Base-by-base conservation (phyloP, 352 stramenopile genomes). In the Phytophthora constricta region DNA sequence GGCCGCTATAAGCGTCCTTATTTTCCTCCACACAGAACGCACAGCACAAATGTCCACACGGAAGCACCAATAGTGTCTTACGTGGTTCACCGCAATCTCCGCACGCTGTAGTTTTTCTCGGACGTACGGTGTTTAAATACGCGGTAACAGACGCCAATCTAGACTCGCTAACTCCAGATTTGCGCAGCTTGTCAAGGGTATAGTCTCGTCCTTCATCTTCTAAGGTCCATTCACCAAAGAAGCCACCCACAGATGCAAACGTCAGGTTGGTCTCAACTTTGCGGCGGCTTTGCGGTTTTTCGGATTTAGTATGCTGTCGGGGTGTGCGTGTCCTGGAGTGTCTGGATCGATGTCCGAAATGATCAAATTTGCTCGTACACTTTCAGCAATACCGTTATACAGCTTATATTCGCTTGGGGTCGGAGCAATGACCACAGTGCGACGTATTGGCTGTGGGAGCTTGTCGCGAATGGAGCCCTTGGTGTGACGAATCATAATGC, bases 401-500 rank as follows among this genome's bases (percentile, higher is more conserved):
- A 77, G 47, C 16, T 79, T 76, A 22, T 86, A 84, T 60, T 92
- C 84, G 4, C 45, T 72, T 5, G 79, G 77, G 13, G 72, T 89
- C 16, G 86, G 77, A 58, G 88, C 65, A 20, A 92, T 68, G 1
- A 89, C 33, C 37, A 87, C 77, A 0, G 47, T 72, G 23, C 62
- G 61, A 26, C 69, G 80, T n/a, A 84, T 84, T 20, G 79, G 79
- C 16, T 68, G 28, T 4, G 80, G 76, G 14, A 91, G 70, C 19
- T 82, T 74, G 14, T 68, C 65, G 3, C 52, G 62, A 8, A 99
- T 86, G 28, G 97, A 96, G 3, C 79, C 62, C 56, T 98, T 98
- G 4, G 93, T 98, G 70, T 99, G 95, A 2, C 96, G 81, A 23
- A 98, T 82, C 96, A 98, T 99, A 19, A 98, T 85, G 22, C 87